Conservation (phyloP, 352 stramenopile genomes). For the Plasmopara muralis region DNA sequence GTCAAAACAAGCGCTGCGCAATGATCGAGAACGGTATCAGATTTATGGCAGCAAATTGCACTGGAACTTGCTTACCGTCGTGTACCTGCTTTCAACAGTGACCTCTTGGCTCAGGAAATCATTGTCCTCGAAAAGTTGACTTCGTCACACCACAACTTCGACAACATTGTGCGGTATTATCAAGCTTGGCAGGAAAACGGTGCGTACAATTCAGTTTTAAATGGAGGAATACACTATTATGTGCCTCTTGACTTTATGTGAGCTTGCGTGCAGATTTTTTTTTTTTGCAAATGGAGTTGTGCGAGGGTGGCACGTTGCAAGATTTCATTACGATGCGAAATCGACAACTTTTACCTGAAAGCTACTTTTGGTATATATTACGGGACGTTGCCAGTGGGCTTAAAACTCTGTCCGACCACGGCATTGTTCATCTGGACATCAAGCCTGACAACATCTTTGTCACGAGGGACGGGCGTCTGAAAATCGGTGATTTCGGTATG, state of each 20-base stretch:
- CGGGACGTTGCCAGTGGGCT: constrained; percentile 70
- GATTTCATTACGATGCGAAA: constrained; percentile 45
- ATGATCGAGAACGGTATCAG: constrained; percentile 57
- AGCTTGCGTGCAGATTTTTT: constrained; percentile 55
- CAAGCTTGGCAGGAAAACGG: constrained; percentile 91
- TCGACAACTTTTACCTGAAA: constrained; percentile 37
- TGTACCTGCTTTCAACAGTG: constrained; percentile 23
- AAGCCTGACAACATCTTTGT: constrained; percentile 97
- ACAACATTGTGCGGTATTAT: constrained; percentile 92
- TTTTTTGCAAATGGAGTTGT: constrained; percentile 94
- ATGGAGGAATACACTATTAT: no score
- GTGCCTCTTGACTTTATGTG: not conserved
- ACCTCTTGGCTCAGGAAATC: constrained; percentile 62
- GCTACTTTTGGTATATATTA: constrained; percentile 70
- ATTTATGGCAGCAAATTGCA: not conserved
- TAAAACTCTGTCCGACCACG: constrained; percentile 81
- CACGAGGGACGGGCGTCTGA: constrained; percentile 47
- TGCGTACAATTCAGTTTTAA: constrained; percentile 12
- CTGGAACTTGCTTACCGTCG: not conserved
- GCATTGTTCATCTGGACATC: constrained; percentile 93
- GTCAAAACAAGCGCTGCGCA: constrained; percentile 70
- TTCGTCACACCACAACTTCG: constrained; percentile 34
- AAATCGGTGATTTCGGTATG: constrained; percentile 92
- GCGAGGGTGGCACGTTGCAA: constrained; percentile 78
- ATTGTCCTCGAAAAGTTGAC: constrained; percentile 38